Percentiles rank a stretch among this genome's conserved stretches.
Conservation (phyloP, 805 yeast genomes). For the Grigorovia humatica region DNA sequence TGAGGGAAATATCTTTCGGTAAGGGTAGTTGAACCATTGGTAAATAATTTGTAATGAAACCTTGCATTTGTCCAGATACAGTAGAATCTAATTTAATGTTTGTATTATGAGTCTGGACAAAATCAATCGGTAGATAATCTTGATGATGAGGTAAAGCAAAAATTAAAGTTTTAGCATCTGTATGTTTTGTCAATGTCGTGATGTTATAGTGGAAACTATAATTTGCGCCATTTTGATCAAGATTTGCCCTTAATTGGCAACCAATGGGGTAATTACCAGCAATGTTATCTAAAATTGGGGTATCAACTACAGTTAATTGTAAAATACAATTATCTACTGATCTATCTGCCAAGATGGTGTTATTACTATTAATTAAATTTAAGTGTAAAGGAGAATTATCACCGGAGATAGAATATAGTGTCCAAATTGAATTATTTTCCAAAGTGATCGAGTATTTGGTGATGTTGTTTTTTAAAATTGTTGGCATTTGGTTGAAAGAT, state of each 20-base stretch:
- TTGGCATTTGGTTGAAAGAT: background rate
- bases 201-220: conserved; percentile 37
- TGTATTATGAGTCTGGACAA: background rate
- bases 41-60: conserved; percentile 33
- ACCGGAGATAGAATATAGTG: conserved; percentile 9
- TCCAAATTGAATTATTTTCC: conserved; percentile 42
- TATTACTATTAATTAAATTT: conserved; percentile 7
- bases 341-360: conserved; percentile 14
- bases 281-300: conserved; percentile 34
- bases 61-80: conserved; percentile 38
- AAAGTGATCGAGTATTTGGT: conserved; percentile 44
- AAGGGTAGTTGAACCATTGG: conserved; percentile 21
- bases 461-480: background rate
- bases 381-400: conserved; percentile 2
- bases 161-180: conserved; percentile 35
- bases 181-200: background rate
- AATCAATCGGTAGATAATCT: conserved; percentile 31
- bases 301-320: conserved; percentile 48
- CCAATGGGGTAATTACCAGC: conserved; percentile 53
- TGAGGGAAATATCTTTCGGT: background rate
- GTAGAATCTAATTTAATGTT: conserved; percentile 35
- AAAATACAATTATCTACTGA: conserved; percentile 37
- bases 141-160: conserved; percentile 66
- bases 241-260: conserved; percentile 35
- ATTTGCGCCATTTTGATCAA: conserved; percentile 26